A percentile compares a stretch with the other conserved stretches of the same genome.
These are phyloP conservation scores for Claviceps arundinis DNA, from an alignment of 2,329 filamentous ascomycete species.

Conservation along the genomic window DNA sequence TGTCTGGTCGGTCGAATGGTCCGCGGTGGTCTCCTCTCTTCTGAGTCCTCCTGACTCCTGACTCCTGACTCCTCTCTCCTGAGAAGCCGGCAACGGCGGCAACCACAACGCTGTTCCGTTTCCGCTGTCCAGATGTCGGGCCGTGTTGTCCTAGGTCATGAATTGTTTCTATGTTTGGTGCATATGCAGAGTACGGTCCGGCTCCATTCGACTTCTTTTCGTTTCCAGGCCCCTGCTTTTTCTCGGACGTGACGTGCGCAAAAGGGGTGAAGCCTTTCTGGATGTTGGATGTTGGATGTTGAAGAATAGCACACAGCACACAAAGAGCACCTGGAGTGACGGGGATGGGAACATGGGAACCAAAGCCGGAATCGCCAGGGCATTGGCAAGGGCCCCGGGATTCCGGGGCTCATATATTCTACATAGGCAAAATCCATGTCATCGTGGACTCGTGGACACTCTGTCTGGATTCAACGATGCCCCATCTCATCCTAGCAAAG, in stretches of 20 bases:
- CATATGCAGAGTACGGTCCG: neutral
- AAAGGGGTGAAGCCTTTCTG: neutral
- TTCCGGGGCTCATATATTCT: neutral
- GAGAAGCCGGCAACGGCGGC: neutral
- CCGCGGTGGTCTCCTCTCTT: too few species aligned
- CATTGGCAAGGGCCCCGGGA: neutral
- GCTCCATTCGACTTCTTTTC: neutral
- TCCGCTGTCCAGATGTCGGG: neutral
- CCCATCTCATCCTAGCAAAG: neutral
- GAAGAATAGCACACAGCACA: neutral
- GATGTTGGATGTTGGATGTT: neutral
- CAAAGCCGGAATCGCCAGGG: neutral
- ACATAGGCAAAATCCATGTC: neutral
- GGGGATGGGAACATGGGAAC: neutral
- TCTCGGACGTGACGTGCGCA: neutral
- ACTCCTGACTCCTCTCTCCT: neutral
- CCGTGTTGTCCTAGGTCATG: neutral
- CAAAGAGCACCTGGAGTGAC: neutral
- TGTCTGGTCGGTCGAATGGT: too few species aligned
- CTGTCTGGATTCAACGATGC: neutral
- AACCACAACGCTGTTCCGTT: neutral
- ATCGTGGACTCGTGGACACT: neutral
- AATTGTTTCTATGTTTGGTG: neutral
- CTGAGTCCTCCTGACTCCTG: neutral
- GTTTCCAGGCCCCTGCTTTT: neutral